phyloP scores from a whole-genome alignment of 108 stramenopile species.

The Conticribra guillardii region DNA sequence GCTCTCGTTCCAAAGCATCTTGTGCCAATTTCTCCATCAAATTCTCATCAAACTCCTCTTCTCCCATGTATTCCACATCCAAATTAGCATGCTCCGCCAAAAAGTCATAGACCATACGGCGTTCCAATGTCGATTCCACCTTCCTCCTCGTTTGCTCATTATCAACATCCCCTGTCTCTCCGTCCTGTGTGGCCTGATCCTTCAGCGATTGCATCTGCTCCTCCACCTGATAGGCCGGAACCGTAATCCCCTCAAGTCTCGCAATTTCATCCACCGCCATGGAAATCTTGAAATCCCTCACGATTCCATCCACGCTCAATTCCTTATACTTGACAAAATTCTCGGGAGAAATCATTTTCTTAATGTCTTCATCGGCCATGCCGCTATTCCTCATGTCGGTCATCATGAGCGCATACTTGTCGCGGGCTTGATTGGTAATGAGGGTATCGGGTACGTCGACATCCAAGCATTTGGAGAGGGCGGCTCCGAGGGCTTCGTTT shows the following conservation, averaged over 20 bases:
- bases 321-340: slow-evolving; percentile 96
- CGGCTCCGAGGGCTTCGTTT: slow-evolving; percentile 79
- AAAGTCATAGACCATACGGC: slow-evolving; percentile 81
- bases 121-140: slow-evolving; percentile 80
- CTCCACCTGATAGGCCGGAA: slow-evolving; percentile 83
- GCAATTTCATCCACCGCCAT: slow-evolving; percentile 90
- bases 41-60: slow-evolving; percentile 74
- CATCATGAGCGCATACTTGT: slow-evolving; percentile 97
- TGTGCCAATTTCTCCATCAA: slow-evolving; percentile 82
- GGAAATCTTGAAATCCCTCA: slow-evolving; percentile 81
- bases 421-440: slow-evolving; percentile 89
- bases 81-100: slow-evolving; percentile 81
- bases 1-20: slow-evolving; percentile 72
- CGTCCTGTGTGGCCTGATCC: slow-evolving; percentile 70
- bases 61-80: slow-evolving; percentile 68
- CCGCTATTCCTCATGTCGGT: slow-evolving; percentile 90
- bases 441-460: slow-evolving; percentile 92
- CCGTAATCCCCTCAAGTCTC: slow-evolving; percentile 75
- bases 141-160: slow-evolving; percentile 71
- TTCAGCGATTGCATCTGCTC: slow-evolving; percentile 79
- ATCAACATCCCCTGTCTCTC: slow-evolving; percentile 64
- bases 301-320: slow-evolving; percentile 75
- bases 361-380: slow-evolving; percentile 90
- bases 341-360: slow-evolving; percentile 89
- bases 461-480: slow-evolving; percentile 73